Conservation (phyloP, 176 grass and related monocot genomes). For the Lolium rigidum region DNA sequence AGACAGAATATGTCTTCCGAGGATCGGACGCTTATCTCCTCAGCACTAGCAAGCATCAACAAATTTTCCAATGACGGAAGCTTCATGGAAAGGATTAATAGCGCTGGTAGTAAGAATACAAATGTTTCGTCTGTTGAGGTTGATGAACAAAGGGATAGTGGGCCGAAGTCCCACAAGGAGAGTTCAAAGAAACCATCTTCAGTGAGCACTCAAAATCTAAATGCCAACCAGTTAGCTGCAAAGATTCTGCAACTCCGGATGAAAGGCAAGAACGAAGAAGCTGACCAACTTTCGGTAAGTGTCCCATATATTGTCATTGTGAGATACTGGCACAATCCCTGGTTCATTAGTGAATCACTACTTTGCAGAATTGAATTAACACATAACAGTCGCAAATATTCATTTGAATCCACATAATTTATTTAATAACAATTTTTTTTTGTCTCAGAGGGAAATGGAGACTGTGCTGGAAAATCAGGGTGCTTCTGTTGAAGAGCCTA, state of each 20-base stretch:
- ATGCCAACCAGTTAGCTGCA: slow-evolving; percentile 88
- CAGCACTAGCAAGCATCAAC: slow-evolving; percentile 75
- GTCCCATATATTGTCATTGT: slow-evolving; percentile 36
- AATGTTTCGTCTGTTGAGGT: slow-evolving; percentile 48
- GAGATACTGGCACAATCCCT: neutral
- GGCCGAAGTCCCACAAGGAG: slow-evolving; percentile 41
- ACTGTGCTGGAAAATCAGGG: slow-evolving; percentile 62
- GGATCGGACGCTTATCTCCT: slow-evolving; percentile 72
- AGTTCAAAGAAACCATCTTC: slow-evolving; percentile 42
- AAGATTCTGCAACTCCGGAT: slow-evolving; percentile 89
- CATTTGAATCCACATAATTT: too few relatives aligned
- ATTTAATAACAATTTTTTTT: too few relatives aligned
- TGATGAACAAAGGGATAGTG: slow-evolving; percentile 38
- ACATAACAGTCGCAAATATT: too few relatives aligned
- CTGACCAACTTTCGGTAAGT: slow-evolving; percentile 90
- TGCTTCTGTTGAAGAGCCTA: slow-evolving; percentile 47
- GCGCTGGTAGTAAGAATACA: slow-evolving; percentile 45
- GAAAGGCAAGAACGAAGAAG: slow-evolving; percentile 93
- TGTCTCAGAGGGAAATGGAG: slow-evolving; percentile 84
- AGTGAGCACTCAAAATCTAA: slow-evolving; percentile 58
- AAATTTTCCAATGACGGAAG: slow-evolving; percentile 89
- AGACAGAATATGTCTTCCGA: slow-evolving; percentile 69
- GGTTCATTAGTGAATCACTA: too few relatives aligned
- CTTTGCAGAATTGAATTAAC: too few relatives aligned
- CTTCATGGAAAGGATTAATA: slow-evolving; percentile 77